Base-by-base conservation (phyloP, 441 rosid species). In the Euphorbia celastroides region DNA sequence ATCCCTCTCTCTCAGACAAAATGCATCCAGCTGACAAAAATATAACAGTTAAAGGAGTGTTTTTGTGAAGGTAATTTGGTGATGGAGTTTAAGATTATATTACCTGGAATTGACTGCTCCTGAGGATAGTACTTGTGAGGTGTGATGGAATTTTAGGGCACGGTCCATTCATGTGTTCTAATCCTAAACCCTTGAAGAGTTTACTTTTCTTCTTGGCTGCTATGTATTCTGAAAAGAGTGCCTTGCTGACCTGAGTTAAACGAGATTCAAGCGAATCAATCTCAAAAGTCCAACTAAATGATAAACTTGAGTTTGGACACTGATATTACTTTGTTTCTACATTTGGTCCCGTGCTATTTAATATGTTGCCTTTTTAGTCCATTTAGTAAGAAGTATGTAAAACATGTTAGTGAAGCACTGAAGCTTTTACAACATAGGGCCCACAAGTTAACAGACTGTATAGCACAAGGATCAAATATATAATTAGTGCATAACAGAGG, bases 1-100 rank as follows among this genome's bases (percentile, higher is more conserved):
- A 80, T 93, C 95, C 70, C 97, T 75, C 81, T 93, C 99, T 76
- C 97, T 88, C 72, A 85, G 60, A 73, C 84, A 79, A 77, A 91
- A 82, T 19, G 78, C 86, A 76, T 83, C 83, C 68, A 80, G 70
- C 98, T 90, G 84, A 72, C 57, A 68, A 11, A 46, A 46, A 38
- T 4, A 31, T 13, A 67, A 60, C 54, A 13, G 30, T 46, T 68
- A 13, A 71, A 44, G 44, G 0, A 60, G 11, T 30, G 25, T 38
- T 59, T 38, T 59, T 28, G 59, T 7, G 52, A 50, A 62, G 11
- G 61, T 74, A 70, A 46, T 27, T 31, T 51, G 22, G 19, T 28
- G 66, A 25, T 17, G 44, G 70, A 59, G 57, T n/a, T 23, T 55
- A 64, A 60, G 12, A n/a, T 54, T 31, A 38, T 30, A 46, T 71